Evolutionary conservation across 768 basidiomycete genomes (phyloP).

Genomic region (Lactarius quietus): DNA sequence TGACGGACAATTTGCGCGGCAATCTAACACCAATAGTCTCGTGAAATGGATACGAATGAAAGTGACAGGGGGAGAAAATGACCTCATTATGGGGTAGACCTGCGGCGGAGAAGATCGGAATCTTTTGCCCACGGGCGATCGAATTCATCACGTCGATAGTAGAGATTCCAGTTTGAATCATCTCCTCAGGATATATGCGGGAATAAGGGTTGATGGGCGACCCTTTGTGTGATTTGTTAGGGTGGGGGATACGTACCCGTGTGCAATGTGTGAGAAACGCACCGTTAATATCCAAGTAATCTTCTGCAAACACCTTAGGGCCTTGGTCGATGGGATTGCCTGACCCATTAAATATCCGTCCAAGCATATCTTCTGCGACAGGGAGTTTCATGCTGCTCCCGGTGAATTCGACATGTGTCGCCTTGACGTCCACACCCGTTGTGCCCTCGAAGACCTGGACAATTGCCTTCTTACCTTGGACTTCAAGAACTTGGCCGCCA

Average conservation of each 20-base stretch:
- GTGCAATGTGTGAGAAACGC: conserved; percentile 31
- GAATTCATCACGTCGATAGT: conserved; percentile 98
- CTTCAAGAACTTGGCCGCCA: conserved; percentile 96
- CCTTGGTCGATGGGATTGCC: conserved; percentile 98
- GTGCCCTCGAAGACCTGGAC: conserved; percentile 99
- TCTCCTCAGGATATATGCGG: conserved; percentile 99
- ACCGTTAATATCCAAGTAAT: conserved; percentile 99
- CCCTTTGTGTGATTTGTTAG: conserved; percentile 44
- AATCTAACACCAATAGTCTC: conserved; percentile 52
- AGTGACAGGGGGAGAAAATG: conserved; percentile 29
- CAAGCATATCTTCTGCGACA: conserved; percentile 98
- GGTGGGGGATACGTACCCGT: background rate
- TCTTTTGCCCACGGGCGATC: conserved; percentile 99
- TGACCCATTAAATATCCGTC: conserved; percentile 98
- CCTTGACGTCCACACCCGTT: conserved; percentile 93
- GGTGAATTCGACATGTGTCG: conserved; percentile 96
- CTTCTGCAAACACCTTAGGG: conserved; percentile 98
- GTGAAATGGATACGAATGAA: conserved; percentile 7
- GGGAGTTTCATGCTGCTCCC: conserved; percentile 99
- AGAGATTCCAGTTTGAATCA: conserved; percentile 99
- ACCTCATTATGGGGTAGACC: conserved; percentile 99
- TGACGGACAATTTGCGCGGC: conserved; percentile 99
- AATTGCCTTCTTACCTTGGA: conserved; percentile 97
- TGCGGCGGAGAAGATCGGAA: conserved; percentile 98
- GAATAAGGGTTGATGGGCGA: conserved; percentile 98